Evolutionary conservation across 352 stramenopile species (phyloP).

Genomic region (Hyaloperonospora brassicae): DNA sequence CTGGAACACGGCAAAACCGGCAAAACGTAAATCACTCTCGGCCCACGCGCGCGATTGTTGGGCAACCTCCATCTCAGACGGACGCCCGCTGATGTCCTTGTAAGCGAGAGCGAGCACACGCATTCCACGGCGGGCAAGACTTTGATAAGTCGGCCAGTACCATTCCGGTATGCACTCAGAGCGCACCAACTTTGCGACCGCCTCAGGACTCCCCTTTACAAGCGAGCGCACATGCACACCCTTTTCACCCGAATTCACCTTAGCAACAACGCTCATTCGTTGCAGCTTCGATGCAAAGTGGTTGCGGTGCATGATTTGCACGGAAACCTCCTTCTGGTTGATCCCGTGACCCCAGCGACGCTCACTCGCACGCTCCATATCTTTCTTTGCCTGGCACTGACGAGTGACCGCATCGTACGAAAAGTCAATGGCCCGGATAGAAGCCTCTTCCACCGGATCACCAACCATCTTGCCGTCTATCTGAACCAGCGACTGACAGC

Average conservation of each 20-base stretch:
- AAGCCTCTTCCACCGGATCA: conserved; percentile 97
- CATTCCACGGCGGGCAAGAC: conserved; percentile 73
- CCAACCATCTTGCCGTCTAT: conserved; percentile 95
- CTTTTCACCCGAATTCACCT: conserved; percentile 71
- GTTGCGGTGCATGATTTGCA: conserved; percentile 91
- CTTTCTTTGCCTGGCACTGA: conserved; percentile 66
- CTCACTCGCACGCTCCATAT: conserved; percentile 56
- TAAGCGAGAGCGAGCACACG: conserved; percentile 94
- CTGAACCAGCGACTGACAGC: conserved; percentile 97
- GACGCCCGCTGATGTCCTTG: conserved; percentile 80
- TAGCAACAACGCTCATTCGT: conserved; percentile 94
- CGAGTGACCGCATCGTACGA: conserved; percentile 68
- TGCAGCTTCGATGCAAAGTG: conserved; percentile 94
- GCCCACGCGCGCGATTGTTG: conserved; percentile 81
- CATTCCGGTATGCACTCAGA: conserved; percentile 75
- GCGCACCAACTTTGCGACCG: conserved; percentile 81
- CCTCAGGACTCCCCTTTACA: conserved; percentile 97
- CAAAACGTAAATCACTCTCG: conserved; percentile 93
- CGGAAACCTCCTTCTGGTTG: conserved; percentile 73
- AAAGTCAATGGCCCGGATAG: conserved; percentile 95
- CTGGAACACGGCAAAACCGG: conserved; percentile 89
- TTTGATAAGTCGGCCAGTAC: conserved; percentile 88
- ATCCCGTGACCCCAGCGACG: conserved; percentile 60
- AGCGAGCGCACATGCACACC: conserved; percentile 79
- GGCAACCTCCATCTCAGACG: conserved; percentile 65